Evolutionary conservation across 768 basidiomycete genomes (phyloP), one percentile per base, ranked within the genome.

Genomic region (Pilatotrama ljubarskyi): DNA sequence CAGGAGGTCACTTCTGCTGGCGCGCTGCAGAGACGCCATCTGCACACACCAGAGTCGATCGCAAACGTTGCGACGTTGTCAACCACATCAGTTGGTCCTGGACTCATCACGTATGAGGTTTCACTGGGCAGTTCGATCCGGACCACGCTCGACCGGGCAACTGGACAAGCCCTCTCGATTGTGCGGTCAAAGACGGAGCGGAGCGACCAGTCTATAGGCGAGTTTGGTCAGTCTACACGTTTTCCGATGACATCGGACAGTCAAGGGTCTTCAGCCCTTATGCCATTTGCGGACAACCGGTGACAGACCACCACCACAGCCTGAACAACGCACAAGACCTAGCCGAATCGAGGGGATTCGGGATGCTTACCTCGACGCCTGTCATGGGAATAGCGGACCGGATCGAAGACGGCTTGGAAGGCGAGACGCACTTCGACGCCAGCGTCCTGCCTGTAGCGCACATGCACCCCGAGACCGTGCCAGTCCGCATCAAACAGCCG

Each of bases 401-500:
- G 88, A 70, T 98, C 87, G 14, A 85, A 80, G 5, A 98, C 88
- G 15, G 86, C 82, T 69, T 94, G 93, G 59, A 88, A 85, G 2
- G 80, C 80, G 52, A 95, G 72, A 61, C 79, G 76, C 36, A 92
- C 80, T 69, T 89, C 84, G 20, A 93, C 77, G 15, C 84, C 87
- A 3, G 59, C 50, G 25, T 51, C 70, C 35, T 71, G 72, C 6
- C 76, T 78, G 78, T 86, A 91, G 22, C 80, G 72, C 2, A 93
- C 90, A 70, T 93, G 88, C 1, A 96, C 76, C 9, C 87, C 84
- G 69, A 98, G 83, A 0, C 91, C 90, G 68, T 96, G 93, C 91
- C 93, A 97, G 66, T 93, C 88, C 4, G 92, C 90, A 64, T 93
- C 91, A 66, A 98, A 95, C 3, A 96, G 74, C 3, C 80, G 81